Evolutionary conservation across 495 filamentous ascomycete species (phyloP).

Genomic region (Hypomontagnella monticulosa): DNA sequence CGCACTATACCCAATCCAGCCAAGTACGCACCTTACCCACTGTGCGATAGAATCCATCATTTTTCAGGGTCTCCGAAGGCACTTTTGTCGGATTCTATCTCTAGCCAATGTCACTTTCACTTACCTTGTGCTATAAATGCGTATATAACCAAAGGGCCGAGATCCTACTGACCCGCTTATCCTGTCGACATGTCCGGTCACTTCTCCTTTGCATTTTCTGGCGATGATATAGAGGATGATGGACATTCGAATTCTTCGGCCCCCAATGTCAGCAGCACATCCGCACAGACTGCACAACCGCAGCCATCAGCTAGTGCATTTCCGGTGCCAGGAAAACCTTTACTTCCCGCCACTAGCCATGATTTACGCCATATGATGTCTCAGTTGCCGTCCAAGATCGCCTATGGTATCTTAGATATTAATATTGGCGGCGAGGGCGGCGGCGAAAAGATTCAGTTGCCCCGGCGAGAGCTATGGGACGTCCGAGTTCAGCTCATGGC

Average conservation of each 20-base stretch:
- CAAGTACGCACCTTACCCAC: not conserved
- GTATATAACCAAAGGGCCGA: not conserved
- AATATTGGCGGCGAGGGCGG: slow-evolving; percentile 59
- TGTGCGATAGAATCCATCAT: not conserved
- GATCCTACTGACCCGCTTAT: not conserved
- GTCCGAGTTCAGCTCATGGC: slow-evolving; percentile 94
- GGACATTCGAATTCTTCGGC: slow-evolving; percentile 48
- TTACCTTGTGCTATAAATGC: not conserved
- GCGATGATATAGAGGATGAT: slow-evolving; percentile 82
- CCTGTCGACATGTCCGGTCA: slow-evolving; percentile 38
- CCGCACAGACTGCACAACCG: slow-evolving; percentile 28
- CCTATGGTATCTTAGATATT: slow-evolving; percentile 71
- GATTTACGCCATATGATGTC: slow-evolving; percentile 65
- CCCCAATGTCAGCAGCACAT: slow-evolving; percentile 38
- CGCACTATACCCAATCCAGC: not conserved
- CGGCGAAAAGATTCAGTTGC: slow-evolving; percentile 63
- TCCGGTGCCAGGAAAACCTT: slow-evolving; percentile 58
- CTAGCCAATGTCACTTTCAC: not conserved
- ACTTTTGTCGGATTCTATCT: not conserved
- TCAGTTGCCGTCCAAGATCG: slow-evolving; percentile 79
- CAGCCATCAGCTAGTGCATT: slow-evolving; percentile 55
- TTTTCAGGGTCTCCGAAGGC: not conserved
- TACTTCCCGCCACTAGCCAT: slow-evolving; percentile 58
- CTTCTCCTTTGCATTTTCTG: slow-evolving; percentile 85
- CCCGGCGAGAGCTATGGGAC: slow-evolving; percentile 91